These are phyloP conservation scores for Epichloe gansuensis DNA, from an alignment of 2,329 filamentous ascomycete genomes.

Conservation along the genomic window DNA sequence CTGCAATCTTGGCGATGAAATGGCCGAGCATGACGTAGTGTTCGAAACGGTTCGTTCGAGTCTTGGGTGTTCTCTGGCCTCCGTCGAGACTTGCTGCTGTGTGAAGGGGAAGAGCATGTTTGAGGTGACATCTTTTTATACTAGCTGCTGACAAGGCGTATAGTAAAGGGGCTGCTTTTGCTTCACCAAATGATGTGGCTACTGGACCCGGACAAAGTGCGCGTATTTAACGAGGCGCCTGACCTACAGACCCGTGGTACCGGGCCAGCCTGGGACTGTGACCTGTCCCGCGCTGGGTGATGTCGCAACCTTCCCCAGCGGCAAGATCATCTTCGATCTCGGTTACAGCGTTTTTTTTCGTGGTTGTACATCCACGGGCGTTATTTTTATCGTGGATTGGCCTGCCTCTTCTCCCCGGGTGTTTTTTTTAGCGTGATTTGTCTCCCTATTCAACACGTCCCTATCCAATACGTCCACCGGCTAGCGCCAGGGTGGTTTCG, in stretches of 20 bases:
- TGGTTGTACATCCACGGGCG: background rate
- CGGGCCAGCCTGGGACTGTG: conserved; percentile 2
- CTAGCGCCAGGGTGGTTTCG: too few relatives aligned
- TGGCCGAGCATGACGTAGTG: too few relatives aligned
- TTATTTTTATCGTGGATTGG: background rate
- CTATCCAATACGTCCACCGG: too few relatives aligned
- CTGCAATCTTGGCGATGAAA: too few relatives aligned
- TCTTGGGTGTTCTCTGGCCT: too few relatives aligned
- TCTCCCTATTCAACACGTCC: too few relatives aligned
- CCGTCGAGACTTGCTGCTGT: too few relatives aligned
- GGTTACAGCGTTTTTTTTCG: background rate
- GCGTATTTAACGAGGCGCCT: background rate
- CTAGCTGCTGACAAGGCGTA: background rate
- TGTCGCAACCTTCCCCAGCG: background rate
- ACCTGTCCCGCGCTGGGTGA: conserved; percentile 2
- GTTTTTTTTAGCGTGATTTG: too few relatives aligned
- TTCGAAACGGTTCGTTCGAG: too few relatives aligned
- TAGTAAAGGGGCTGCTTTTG: conserved; percentile 3
- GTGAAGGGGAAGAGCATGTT: background rate
- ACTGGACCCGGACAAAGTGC: conserved; percentile 3
- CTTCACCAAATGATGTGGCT: background rate
- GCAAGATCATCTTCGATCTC: too few relatives aligned
- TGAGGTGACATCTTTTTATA: conserved; percentile 3
- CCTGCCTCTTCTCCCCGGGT: too few relatives aligned
- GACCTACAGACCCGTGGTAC: conserved; percentile 5